A percentile compares a stretch with the other conserved stretches of the same genome.
These are phyloP conservation scores for Cylindrodendrum hubeiense DNA, from an alignment of 2,329 filamentous ascomycete species.

Conservation along the genomic window DNA sequence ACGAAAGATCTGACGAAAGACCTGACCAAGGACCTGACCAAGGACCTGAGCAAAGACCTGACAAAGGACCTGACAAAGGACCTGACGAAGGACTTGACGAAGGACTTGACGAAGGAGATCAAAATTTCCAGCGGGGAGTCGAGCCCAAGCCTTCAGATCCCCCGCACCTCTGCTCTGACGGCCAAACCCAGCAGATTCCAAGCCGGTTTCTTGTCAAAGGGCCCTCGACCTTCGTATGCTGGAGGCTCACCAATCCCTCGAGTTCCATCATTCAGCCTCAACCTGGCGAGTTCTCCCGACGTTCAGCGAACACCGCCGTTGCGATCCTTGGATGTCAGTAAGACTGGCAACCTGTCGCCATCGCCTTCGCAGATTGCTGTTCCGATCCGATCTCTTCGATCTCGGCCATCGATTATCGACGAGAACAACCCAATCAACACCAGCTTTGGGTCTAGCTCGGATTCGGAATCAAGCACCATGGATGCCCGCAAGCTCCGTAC, in stretches of 20 bases:
- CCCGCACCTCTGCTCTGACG: conserved; percentile 51
- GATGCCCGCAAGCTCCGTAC: conserved; percentile 68
- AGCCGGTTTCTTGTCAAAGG: conserved; percentile 83
- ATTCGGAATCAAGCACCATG: conserved; percentile 63
- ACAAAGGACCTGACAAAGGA: conserved; percentile 23
- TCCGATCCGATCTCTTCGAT: conserved; percentile 47
- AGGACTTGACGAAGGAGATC: conserved; percentile 10
- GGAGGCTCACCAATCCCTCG: conserved; percentile 73
- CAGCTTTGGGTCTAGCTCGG: conserved; percentile 54
- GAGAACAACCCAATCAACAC: conserved; percentile 64
- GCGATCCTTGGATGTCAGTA: conserved; percentile 62
- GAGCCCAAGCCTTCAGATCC: conserved; percentile 70
- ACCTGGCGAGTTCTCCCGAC: conserved; percentile 58
- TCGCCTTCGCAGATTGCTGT: conserved; percentile 51
- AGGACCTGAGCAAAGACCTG: conserved; percentile 11
- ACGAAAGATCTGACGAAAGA: too few species aligned
- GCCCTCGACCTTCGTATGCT: conserved; percentile 53
- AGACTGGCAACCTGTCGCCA: conserved; percentile 64
- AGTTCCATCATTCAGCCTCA: conserved; percentile 68
- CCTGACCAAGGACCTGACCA: too few species aligned
- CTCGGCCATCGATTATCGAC: conserved; percentile 56
- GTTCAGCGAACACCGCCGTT: conserved; percentile 56
- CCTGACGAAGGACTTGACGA: conserved; percentile 6
- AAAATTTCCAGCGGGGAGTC: conserved; percentile 58
- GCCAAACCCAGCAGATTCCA: conserved; percentile 84